Evolutionary conservation across 495 filamentous ascomycete genomes (phyloP).

Genomic region (Aspergillus sclerotioniger): DNA sequence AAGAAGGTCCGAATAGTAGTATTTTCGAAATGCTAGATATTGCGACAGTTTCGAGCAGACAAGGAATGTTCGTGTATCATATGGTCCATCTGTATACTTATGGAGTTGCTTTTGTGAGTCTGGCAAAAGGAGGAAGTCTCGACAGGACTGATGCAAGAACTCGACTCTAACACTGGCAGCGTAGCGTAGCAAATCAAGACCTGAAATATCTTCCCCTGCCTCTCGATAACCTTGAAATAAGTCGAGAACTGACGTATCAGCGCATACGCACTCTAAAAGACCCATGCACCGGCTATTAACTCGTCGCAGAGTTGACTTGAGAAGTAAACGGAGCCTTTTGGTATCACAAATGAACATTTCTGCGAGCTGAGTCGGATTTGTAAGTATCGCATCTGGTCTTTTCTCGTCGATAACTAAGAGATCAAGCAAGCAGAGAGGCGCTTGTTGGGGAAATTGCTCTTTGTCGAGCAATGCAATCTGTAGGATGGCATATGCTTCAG

Average conservation of each 20-base stretch:
- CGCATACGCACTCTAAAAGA: neutral
- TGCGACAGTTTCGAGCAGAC: neutral
- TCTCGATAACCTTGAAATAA: neutral
- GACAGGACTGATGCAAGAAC: constrained; percentile 3
- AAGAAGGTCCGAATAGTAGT: too few relatives aligned
- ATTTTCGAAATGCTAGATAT: neutral
- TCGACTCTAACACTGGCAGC: neutral
- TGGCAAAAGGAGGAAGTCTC: constrained; percentile 3
- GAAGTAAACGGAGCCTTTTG: neutral
- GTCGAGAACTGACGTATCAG: neutral
- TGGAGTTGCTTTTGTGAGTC: neutral
- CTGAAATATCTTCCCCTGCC: neutral
- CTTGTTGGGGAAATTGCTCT: neutral
- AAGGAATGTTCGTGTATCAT: neutral
- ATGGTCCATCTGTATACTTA: neutral
- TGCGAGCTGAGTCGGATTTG: neutral
- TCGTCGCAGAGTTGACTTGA: neutral
- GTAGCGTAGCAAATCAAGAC: neutral
- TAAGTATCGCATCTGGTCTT: neutral
- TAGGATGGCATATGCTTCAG: neutral
- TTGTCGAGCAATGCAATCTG: constrained; percentile 1
- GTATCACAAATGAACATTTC: neutral
- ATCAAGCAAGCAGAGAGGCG: neutral
- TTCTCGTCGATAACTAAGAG: constrained; percentile 1
- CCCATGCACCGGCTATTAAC: constrained; percentile 6